Evolutionary conservation across 192 early-diverging fungal species (phyloP), one percentile per base, ranked within the genome.

Genomic region (Podochytrium sp.): DNA sequence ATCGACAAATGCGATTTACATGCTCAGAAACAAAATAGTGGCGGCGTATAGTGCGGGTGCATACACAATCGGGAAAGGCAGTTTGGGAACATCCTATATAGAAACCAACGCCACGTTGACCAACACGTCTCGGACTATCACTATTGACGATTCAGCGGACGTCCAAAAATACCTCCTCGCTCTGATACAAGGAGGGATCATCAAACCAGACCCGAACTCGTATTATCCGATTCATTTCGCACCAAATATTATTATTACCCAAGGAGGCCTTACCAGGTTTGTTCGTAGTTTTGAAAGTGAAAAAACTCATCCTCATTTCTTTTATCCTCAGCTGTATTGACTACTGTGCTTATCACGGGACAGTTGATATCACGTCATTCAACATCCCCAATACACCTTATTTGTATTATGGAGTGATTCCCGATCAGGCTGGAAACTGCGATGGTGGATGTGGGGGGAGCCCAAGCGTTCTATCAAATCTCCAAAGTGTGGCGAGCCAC

Each of bases 401-500:
- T 40, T 35, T 79, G 18, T 73, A 63, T 41, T 81, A 81, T 68
- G 73, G 38, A 41, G 64, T 81, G 7, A 68, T 76, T 23, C 80
- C 80, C 4, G 80, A 81, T 61, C 78, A 80, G 40, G 43, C 73
- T 3, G 78, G 80, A 32, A 25, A 25, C 14, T 70, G 67, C 30
- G 23, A 53, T 56, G 67, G 67, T 16, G 49, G 34, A 10, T 56
- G 33, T 37, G 67, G 78, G n/a, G 73, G 68, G 10, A 40, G n/a
- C 42, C 12, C 16, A 30, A 57, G 32, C 18, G n/a, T 61, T n/a
- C 73, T 80, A 32, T 53, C 53, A 47, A 80, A 80, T 41, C 58
- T 80, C 10, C 78, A 76, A 62, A 64, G 57, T 23, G 76, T 80
- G n/a, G 20, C 64, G 18, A 75, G 72, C 18, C 79, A 80, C 72